Conservation (phyloP, 345 rosid genomes). For the Eutrema heterophyllum region DNA sequence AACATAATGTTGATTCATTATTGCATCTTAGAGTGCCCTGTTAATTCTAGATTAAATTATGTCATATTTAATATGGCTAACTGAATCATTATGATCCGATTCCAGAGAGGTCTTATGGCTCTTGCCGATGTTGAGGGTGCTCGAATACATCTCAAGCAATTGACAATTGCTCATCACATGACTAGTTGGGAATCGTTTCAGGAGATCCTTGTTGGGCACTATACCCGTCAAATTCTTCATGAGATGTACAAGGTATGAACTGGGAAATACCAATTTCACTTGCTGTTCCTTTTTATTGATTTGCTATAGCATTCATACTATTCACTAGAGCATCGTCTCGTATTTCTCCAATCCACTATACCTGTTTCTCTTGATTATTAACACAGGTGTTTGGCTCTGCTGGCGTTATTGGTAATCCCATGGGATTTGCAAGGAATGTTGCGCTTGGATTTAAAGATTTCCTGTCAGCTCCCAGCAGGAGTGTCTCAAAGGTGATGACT, state of each 20-base stretch:
- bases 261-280: neutral
- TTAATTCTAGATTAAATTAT: neutral
- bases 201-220: slow-evolving; percentile 83
- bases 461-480: slow-evolving; percentile 78
- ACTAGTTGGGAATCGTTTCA: slow-evolving; percentile 92
- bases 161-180: slow-evolving; percentile 79
- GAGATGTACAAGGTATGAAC: slow-evolving; percentile 88
- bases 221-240: slow-evolving; percentile 80
- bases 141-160: slow-evolving; percentile 71
- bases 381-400: slow-evolving; percentile 93
- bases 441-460: slow-evolving; percentile 88
- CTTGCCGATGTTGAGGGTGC: slow-evolving; percentile 97
- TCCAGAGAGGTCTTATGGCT: slow-evolving; percentile 93
- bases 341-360: neutral
- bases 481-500: slow-evolving; percentile 58
- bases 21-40: neutral
- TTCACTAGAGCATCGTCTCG: neutral
- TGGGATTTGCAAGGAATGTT: slow-evolving; percentile 93
- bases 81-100: slow-evolving; percentile 16
- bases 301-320: neutral
- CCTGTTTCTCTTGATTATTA: slow-evolving; percentile 17
- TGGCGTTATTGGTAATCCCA: slow-evolving; percentile 95
- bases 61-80: neutral
- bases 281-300: neutral
- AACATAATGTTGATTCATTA: neutral